phyloP scores from a whole-genome alignment of 208 protist genomes.

The Trypanosoma mega region DNA sequence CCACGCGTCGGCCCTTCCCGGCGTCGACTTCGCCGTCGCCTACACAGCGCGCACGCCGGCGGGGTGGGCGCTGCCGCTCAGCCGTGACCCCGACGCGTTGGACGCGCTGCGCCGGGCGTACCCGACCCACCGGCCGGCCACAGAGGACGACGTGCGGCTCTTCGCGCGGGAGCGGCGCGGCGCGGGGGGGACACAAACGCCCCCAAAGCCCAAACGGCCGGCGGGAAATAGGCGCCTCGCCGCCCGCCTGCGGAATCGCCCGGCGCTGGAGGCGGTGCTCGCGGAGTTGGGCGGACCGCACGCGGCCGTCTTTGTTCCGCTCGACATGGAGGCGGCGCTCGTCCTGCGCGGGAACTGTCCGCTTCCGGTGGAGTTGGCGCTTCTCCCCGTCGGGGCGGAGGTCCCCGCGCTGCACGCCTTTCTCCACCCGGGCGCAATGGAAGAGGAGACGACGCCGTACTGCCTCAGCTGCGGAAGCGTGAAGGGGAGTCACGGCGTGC shows the following conservation, averaged over 20 bases:
- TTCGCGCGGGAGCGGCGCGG: slow-evolving; percentile 25
- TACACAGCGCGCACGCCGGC: slow-evolving; percentile 31
- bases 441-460: slow-evolving; percentile 9
- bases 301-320: slow-evolving; percentile 37
- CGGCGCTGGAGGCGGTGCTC: slow-evolving; percentile 27
- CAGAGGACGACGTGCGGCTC: slow-evolving; percentile 27
- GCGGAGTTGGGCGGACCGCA: slow-evolving; percentile 36
- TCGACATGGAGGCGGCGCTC: slow-evolving; percentile 49
- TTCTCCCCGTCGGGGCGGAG: slow-evolving; percentile 19
- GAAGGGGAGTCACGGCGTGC: slow-evolving; percentile 38
- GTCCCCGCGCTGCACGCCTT: slow-evolving; percentile 21
- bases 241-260: slow-evolving; percentile 30
- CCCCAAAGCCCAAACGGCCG: not conserved
- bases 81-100: slow-evolving; percentile 30
- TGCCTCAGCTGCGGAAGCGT: slow-evolving; percentile 23
- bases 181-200: not conserved
- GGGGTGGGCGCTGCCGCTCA: slow-evolving; percentile 48
- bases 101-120: slow-evolving; percentile 27
- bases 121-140: slow-evolving; percentile 29
- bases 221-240: not conserved
- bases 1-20: slow-evolving; percentile 20
- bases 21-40: slow-evolving; percentile 43
- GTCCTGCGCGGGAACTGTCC: slow-evolving; percentile 26
- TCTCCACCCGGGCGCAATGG: slow-evolving; percentile 16
- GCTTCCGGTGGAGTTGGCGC: slow-evolving; percentile 49